A percentile compares a stretch with the other conserved stretches of the same genome.
Evolutionary conservation across 2,329 filamentous ascomycete species (phyloP).

Genomic region (Metarhizium robertsii): DNA sequence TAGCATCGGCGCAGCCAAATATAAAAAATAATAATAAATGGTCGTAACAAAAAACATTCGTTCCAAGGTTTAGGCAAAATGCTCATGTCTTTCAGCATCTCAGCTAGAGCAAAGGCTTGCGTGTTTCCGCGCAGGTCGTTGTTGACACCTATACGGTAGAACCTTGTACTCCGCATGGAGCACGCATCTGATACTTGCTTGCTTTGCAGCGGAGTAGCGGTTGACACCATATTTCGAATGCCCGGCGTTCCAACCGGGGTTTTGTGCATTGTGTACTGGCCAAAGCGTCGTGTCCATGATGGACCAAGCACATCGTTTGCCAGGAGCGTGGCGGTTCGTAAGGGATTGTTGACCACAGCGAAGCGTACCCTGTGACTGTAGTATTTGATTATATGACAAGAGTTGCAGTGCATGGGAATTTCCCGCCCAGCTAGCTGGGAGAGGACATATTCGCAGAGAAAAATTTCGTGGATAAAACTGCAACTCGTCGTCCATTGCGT

Average conservation of each 20-base stretch:
- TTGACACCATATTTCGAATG: background rate
- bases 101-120: constrained; percentile 2
- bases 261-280: background rate
- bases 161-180: background rate
- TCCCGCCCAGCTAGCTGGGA: background rate
- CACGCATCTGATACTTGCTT: background rate
- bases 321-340: background rate
- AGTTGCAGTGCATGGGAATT: background rate
- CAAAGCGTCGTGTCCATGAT: background rate
- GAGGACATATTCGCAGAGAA: background rate
- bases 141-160: background rate
- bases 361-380: background rate
- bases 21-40: background rate
- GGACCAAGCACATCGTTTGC: background rate
- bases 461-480: background rate
- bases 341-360: background rate
- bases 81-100: constrained; percentile 1
- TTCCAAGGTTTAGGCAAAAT: constrained; percentile 1
- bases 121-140: background rate
- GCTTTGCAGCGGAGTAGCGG: background rate
- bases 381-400: background rate
- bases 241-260: background rate
- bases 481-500: background rate
- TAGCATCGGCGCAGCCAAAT: constrained; percentile 3
- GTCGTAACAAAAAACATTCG: constrained; percentile 4